phyloP scores from a whole-genome alignment of 2,329 filamentous ascomycete genomes.

The Drechmeria coniospora region DNA sequence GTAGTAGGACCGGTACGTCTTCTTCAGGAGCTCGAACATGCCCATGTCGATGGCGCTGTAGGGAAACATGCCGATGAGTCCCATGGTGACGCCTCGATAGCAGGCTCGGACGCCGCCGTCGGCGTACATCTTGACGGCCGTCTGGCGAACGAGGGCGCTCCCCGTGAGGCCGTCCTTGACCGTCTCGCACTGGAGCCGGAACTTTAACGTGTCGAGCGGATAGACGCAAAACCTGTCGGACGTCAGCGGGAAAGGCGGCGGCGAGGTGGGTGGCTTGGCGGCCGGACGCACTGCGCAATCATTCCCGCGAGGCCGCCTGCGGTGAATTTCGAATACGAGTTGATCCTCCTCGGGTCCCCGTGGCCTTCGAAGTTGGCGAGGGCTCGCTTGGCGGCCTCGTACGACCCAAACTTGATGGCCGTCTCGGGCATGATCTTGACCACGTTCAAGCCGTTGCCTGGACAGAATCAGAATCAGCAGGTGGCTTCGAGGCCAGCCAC shows the following conservation, averaged over 20 bases:
- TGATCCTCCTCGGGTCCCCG: conserved; percentile 63
- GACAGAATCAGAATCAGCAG: not conserved
- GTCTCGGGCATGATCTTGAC: conserved; percentile 98
- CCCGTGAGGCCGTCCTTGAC: conserved; percentile 74
- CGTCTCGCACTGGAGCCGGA: conserved; percentile 81
- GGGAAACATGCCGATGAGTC: conserved; percentile 89
- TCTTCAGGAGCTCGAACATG: conserved; percentile 88
- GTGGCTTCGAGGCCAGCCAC: not conserved
- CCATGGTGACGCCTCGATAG: conserved; percentile 88
- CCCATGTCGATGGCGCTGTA: conserved; percentile 95
- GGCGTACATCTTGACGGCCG: conserved; percentile 73
- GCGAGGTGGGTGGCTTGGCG: too few species aligned
- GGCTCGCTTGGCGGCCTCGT: conserved; percentile 83
- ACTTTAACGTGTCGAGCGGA: conserved; percentile 72
- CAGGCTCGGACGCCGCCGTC: conserved; percentile 60
- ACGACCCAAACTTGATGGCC: conserved; percentile 94
- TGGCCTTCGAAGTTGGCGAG: conserved; percentile 82
- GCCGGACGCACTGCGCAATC: conserved; percentile 62
- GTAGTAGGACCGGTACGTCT: conserved; percentile 52
- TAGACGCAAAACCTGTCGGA: conserved; percentile 71
- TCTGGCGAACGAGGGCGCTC: conserved; percentile 67
- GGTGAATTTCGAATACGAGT: conserved; percentile 73
- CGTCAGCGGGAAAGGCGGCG: conserved; percentile 2
- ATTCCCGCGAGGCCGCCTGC: conserved; percentile 87
- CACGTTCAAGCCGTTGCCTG: conserved; percentile 91